Evolutionary conservation across 176 grass and related monocot species (phyloP).

Genomic region (Musa itinerans): DNA sequence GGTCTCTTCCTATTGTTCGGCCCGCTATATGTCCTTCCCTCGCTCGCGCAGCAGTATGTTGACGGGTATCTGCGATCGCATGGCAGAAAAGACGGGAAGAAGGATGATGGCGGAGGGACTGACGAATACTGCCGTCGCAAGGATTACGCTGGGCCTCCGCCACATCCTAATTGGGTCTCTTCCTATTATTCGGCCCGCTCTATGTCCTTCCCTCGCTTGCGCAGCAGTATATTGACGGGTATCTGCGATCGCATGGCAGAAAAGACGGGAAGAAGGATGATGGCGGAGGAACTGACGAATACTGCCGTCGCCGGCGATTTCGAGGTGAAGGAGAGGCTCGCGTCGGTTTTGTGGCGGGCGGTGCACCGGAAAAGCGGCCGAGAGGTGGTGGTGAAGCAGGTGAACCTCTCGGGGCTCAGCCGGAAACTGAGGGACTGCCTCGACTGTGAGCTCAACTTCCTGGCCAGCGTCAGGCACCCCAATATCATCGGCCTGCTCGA

Average conservation of each 20-base stretch:
- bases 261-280: background rate
- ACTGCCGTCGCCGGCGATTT: slow-evolving; percentile 19
- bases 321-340: slow-evolving; percentile 31
- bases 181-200: too few relatives aligned
- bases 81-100: background rate
- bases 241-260: background rate
- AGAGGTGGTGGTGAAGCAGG: slow-evolving; percentile 51
- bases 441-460: slow-evolving; percentile 49
- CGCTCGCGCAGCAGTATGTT: too few relatives aligned
- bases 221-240: background rate
- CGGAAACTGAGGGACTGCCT: slow-evolving; percentile 39
- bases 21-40: too few relatives aligned
- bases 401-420: slow-evolving; percentile 34
- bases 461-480: slow-evolving; percentile 41
- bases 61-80: background rate
- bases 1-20: background rate
- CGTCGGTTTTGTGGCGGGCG: slow-evolving; percentile 29
- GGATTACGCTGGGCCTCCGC: too few relatives aligned
- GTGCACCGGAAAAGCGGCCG: slow-evolving; percentile 13
- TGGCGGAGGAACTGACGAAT: background rate
- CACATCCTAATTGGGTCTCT: too few relatives aligned
- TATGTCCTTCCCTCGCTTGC: background rate
- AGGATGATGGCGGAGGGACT: slow-evolving; percentile 3
- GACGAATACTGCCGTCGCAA: background rate
- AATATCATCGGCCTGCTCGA: slow-evolving; percentile 60